Conservation (phyloP, 768 basidiomycete genomes). For the Multifurca ochricompacta region DNA sequence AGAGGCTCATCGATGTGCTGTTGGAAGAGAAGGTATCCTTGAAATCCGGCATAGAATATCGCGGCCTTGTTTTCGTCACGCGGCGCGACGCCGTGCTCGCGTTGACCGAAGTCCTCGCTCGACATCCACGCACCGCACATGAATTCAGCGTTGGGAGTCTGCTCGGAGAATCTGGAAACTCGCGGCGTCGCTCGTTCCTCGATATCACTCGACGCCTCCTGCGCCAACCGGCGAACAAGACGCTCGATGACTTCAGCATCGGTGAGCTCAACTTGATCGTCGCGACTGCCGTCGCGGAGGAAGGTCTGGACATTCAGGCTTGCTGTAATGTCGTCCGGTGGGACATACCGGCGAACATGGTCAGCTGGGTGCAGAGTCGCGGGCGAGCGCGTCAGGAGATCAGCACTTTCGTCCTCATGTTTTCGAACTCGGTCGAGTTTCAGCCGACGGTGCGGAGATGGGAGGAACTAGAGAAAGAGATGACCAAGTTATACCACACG, state of each 20-base stretch:
- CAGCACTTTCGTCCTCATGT: conserved; percentile 72
- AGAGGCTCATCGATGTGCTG: conserved; percentile 45
- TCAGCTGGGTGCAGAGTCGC: conserved; percentile 76
- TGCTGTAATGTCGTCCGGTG: conserved; percentile 80
- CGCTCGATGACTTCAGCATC: conserved; percentile 53
- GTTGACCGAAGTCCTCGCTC: conserved; percentile 49
- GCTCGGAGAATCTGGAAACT: conserved; percentile 54
- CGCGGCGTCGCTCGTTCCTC: conserved; percentile 50
- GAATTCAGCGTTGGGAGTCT: conserved; percentile 53
- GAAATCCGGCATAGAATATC: conserved; percentile 53
- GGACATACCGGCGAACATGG: conserved; percentile 70
- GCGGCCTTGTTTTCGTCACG: conserved; percentile 69
- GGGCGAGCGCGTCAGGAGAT: conserved; percentile 63
- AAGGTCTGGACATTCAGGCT: conserved; percentile 77
- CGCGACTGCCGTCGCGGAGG: conserved; percentile 77
- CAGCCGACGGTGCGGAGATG: conserved; percentile 43
- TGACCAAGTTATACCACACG: conserved; percentile 51
- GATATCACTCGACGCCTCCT: conserved; percentile 60
- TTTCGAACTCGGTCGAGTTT: conserved; percentile 38
- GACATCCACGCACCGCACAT: conserved; percentile 48
- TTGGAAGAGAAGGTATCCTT: conserved; percentile 46
- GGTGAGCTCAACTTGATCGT: conserved; percentile 68
- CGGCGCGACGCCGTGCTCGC: conserved; percentile 70
- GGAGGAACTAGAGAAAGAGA: conserved; percentile 47
- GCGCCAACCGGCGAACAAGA: conserved; percentile 44